These are phyloP conservation scores for Tuber borchii DNA, from an alignment of 495 filamentous ascomycete genomes.

Conservation along the genomic window DNA sequence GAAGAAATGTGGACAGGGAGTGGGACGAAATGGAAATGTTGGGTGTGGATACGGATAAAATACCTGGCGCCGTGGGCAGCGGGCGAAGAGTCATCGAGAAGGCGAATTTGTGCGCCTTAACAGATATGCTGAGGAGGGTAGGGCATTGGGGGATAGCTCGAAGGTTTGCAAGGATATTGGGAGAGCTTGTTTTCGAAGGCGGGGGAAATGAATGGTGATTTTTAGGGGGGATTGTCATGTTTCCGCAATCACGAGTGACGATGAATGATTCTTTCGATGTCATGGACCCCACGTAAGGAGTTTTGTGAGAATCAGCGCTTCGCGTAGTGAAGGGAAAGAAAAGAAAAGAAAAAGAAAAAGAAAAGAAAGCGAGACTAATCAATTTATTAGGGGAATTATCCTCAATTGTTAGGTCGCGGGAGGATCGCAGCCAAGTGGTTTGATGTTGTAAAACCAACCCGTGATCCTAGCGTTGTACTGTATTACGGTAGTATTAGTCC, in stretches of 20 bases:
- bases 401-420: not conserved
- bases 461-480: not conserved
- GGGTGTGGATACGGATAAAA: not conserved
- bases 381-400: not conserved
- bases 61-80: not conserved
- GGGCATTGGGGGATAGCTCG: slow-evolving; percentile 17
- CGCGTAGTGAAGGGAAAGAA: not conserved
- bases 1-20: not conserved
- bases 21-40: slow-evolving; percentile 1
- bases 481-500: not conserved
- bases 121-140: slow-evolving; percentile 8
- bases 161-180: slow-evolving; percentile 8
- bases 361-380: not conserved
- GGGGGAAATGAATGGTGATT: not conserved
- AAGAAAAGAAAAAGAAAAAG: not conserved
- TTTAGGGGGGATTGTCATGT: not conserved
- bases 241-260: not conserved
- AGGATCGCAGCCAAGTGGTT: not conserved
- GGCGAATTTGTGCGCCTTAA: slow-evolving; percentile 1
- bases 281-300: not conserved
- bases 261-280: not conserved
- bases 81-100: not conserved
- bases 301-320: not conserved
- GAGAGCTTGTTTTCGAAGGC: slow-evolving; percentile 9
- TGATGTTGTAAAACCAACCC: not conserved